Percentiles rank a stretch among this genome's conserved stretches.
Evolutionary conservation across 2,329 filamentous ascomycete species (phyloP).

Genomic region (Fusarium annulatum): DNA sequence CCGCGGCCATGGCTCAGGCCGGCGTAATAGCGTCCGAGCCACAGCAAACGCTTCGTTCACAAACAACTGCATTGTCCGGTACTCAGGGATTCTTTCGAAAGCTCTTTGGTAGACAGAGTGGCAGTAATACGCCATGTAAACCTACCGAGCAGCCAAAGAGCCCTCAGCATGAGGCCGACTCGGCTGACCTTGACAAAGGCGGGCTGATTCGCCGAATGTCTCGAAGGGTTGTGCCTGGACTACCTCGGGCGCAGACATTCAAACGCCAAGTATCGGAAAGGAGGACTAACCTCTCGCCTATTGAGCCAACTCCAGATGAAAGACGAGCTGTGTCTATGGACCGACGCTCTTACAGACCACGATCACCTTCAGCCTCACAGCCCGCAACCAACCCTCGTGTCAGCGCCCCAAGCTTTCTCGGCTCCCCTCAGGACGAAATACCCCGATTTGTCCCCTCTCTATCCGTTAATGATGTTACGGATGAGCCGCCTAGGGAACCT

Average conservation of each 20-base stretch:
- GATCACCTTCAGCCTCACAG: conserved; percentile 38
- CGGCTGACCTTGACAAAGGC: conserved; percentile 47
- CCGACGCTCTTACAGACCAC: conserved; percentile 56
- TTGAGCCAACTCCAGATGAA: conserved; percentile 71
- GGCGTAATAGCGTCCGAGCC: conserved; percentile 46
- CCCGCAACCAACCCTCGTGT: conserved; percentile 52
- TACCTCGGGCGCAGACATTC: conserved; percentile 83
- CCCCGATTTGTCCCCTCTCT: conserved; percentile 32
- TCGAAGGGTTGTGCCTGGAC: conserved; percentile 77
- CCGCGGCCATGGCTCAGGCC: conserved; percentile 49
- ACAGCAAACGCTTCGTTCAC: conserved; percentile 40
- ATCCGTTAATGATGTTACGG: conserved; percentile 24
- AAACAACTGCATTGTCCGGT: conserved; percentile 40
- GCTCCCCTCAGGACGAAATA: conserved; percentile 35
- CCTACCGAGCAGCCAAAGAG: conserved; percentile 26
- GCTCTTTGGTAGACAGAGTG: conserved; percentile 43
- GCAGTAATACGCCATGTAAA: conserved; percentile 15
- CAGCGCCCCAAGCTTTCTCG: conserved; percentile 61
- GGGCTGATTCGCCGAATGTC: conserved; percentile 57
- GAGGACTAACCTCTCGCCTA: conserved; percentile 76
- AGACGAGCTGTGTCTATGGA: conserved; percentile 78
- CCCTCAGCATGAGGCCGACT: conserved; percentile 49
- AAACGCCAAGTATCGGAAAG: conserved; percentile 85
- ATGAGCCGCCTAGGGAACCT: conserved; percentile 14
- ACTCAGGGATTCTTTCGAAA: conserved; percentile 46